Evolutionary conservation across 768 basidiomycete species (phyloP), one percentile per base, ranked within the genome.

Genomic region (Hygrophoropsis aurantiaca): DNA sequence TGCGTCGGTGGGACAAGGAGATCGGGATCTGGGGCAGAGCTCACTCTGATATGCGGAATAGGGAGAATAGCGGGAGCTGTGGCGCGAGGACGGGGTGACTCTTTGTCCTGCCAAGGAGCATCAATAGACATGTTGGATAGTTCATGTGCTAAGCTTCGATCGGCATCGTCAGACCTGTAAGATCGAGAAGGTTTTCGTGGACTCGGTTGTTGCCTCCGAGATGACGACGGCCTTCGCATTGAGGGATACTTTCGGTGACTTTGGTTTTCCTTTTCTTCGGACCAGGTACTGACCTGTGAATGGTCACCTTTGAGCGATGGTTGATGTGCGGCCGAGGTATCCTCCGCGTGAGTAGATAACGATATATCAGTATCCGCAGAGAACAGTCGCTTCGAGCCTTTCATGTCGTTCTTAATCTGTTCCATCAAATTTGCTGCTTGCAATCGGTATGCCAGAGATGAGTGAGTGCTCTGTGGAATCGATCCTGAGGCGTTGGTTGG

Each of bases 381-480:
- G 58, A 87, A 85, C 2, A 88, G 56, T 11, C 86, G 82, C 62
- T 89, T 89, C 42, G 79, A 77, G 4, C 82, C 78, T 42, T 54
- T 59, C 76, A 90, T 81, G 56, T 90, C 88, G 47, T 74, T 78
- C 65, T 85, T 86, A 53, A 94, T 91, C 54, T 90, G 87, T 20
- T 85, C 86, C 87, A 94, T 92, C 38, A 94, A 66, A 20, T 74
- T 81, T 8, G 81, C 87, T 11, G 89, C 92, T 55, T 90, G 83
- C 55, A 81, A 74, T 34, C 90, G 80, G 61, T 89, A 89, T 8
- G 77, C 78, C 18, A 82, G 71, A 7, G 87, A 84, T 0, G 85
- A 83, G 48, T 80, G 79, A 3, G 71, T 56, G 16, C 67, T 68
- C 10, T 62, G 62, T 18, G 62, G 66, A 9, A 63, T 62, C 7